These are phyloP conservation scores for Plasmodium yoelii DNA, from an alignment of 169 alveolate species.

Conservation along the genomic window DNA sequence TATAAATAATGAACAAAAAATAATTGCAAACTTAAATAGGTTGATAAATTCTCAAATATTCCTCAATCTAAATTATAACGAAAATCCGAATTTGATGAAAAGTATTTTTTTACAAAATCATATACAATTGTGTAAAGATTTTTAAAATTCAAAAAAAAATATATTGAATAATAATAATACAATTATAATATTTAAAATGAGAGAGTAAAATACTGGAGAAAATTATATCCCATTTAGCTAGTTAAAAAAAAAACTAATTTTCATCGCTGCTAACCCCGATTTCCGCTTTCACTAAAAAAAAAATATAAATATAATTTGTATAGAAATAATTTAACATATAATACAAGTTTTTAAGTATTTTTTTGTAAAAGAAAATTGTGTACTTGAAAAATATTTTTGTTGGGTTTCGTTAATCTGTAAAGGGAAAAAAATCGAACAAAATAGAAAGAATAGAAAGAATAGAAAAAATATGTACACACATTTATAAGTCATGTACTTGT, in stretches of 20 bases:
- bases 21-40: conserved; percentile 1
- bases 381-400: conserved; percentile 62
- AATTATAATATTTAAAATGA: not conserved
- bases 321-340: not conserved
- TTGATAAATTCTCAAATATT: conserved; percentile 18
- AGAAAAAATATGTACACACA: not conserved
- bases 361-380: not conserved
- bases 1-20: conserved; percentile 17
- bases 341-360: not conserved
- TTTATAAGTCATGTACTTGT: not conserved
- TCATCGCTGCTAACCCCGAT: conserved; percentile 72
- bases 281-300: conserved; percentile 48
- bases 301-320: not conserved
- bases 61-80: conserved; percentile 10
- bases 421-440: not conserved
- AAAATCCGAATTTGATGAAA: conserved; percentile 23
- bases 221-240: not conserved
- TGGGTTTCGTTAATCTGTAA: conserved; percentile 59
- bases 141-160: not conserved
- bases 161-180: conserved; percentile 11
- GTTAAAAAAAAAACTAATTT: conserved; percentile 5
- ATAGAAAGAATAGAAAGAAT: no score
- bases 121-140: conserved; percentile 6
- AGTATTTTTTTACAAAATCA: conserved; percentile 63
- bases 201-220: not conserved